Evolutionary conservation across 1,284 basidiomycete species (phyloP), one percentile per base, ranked within the genome.

Genomic region (Fomitopsis palustris): DNA sequence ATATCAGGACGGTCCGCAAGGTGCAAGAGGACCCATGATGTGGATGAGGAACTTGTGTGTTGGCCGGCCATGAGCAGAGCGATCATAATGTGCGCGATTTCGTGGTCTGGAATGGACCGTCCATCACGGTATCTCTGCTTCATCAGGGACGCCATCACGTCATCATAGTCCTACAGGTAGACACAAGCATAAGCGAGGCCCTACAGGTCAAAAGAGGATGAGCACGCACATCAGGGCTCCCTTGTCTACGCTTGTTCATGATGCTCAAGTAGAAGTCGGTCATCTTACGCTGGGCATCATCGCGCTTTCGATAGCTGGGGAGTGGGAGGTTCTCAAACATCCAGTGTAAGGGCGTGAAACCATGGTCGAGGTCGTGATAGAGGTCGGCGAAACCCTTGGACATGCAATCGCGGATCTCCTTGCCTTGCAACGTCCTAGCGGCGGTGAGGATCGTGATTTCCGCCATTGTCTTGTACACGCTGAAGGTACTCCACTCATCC

Each of bases 51-150:
- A 66, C 90, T 93, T 0, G 97, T 99, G 78, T 99, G 97, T 77
- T 99, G 97, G 27, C 97, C 97, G 41, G 96, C 96, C 95, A 96
- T 96, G 63, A 96, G 85, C 51, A 96, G 82, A 21, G 94, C 93
- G 66, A 95, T 96, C 90, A 99, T 89, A 71, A 98, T 96, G 71
- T 98, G 96, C 0, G 97, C 95, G 63, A 99, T 91, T 74, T 98
- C 95, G 64, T 92, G 88, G 70, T 98, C 94, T 54, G 82, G 83
- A 35, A 99, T 82, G 1, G 81, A 72, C 42, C 84, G 81, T 53
- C 97, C 97, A 69, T 88, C 84, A 68, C 93, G 92, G 78, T 99
- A 99, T 54, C 79, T 84, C 71, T 96, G 92, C 64, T 87, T 81
- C 77, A 90, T 85, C 27, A 99, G 83, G 1, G 95, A 90, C 19